These are phyloP conservation scores for Rhodotorula paludigena DNA, from an alignment of 768 basidiomycete genomes.

Conservation along the genomic window DNA sequence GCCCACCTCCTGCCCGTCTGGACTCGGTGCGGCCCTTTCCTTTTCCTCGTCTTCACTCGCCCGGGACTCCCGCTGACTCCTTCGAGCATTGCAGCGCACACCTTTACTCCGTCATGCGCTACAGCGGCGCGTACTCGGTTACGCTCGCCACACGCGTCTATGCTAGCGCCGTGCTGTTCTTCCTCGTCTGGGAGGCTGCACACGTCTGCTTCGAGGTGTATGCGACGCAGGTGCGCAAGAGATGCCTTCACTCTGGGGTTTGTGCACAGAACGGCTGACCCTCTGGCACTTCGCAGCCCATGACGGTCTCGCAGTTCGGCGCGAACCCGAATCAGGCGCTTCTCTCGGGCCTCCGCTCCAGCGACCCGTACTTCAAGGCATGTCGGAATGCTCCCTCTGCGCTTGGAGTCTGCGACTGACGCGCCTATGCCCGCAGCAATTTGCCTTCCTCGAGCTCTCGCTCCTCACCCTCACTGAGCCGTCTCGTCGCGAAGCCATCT, in stretches of 20 bases:
- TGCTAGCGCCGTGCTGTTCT: constrained; percentile 7
- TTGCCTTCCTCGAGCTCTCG: constrained; percentile 39
- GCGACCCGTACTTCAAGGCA: constrained; percentile 33
- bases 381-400: not conserved
- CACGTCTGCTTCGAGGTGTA: constrained; percentile 36
- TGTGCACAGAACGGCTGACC: not conserved
- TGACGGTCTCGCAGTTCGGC: constrained; percentile 31
- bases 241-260: rapidly evolving
- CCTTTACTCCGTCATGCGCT: constrained; percentile 24
- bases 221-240: constrained; percentile 25
- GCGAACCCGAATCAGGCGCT: constrained; percentile 31
- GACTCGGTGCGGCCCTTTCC: constrained; percentile 15
- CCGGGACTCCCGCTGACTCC: too few species aligned
- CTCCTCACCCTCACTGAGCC: constrained; percentile 19
- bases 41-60: not conserved
- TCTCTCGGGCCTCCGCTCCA: constrained; percentile 27
- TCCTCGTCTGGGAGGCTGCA: constrained; percentile 19
- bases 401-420: not conserved
- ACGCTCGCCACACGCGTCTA: constrained; percentile 14
- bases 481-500: constrained; percentile 32
- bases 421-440: not conserved
- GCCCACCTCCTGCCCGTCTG: constrained; percentile 17
- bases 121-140: constrained; percentile 27
- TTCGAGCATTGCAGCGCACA: constrained; percentile 9
- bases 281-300: constrained; percentile 3